phyloP scores from a whole-genome alignment of 148 eudicot species.

The Silene conica region DNA sequence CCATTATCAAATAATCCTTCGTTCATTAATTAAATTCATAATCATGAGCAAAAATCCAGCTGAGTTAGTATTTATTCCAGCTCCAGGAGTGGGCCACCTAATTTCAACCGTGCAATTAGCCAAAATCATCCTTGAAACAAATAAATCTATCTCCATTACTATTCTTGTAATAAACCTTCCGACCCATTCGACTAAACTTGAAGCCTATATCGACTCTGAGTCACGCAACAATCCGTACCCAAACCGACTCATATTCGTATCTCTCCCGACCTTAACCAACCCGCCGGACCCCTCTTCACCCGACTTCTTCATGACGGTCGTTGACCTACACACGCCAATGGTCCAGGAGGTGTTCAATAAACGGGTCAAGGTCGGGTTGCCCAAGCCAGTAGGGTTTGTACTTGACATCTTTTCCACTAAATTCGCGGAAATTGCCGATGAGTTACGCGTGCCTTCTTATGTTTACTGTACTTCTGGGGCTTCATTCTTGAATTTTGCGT shows the following conservation, averaged over 20 bases:
- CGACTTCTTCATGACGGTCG: not conserved
- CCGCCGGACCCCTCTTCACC: not conserved
- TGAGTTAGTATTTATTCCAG: slow-evolving; percentile 48
- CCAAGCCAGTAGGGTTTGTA: slow-evolving; percentile 24
- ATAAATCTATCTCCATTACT: slow-evolving; percentile 28
- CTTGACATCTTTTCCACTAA: slow-evolving; percentile 36
- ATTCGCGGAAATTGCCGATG: slow-evolving; percentile 28
- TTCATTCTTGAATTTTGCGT: slow-evolving; percentile 1
- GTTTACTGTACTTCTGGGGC: slow-evolving; percentile 30
- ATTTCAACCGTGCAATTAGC: slow-evolving; percentile 40
- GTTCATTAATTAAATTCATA: no score
- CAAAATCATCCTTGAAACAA: slow-evolving; percentile 30
- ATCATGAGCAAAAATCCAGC: slow-evolving; percentile 4
- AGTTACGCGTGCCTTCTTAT: slow-evolving; percentile 30
- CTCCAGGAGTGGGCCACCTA: slow-evolving; percentile 52
- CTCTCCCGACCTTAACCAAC: slow-evolving; percentile 14
- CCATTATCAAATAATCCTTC: no score
- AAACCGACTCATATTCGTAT: slow-evolving; percentile 4
- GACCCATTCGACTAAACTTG: not conserved
- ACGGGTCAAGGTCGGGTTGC: not conserved
- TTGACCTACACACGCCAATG: slow-evolving; percentile 27
- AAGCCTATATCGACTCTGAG: slow-evolving; percentile 19
- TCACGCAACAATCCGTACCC: slow-evolving; percentile 17
- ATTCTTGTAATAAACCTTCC: slow-evolving; percentile 36
- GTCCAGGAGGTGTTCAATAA: slow-evolving; percentile 17